phyloP scores from a whole-genome alignment of 2,329 filamentous ascomycete genomes.

The Cadophora luteo-olivacea region DNA sequence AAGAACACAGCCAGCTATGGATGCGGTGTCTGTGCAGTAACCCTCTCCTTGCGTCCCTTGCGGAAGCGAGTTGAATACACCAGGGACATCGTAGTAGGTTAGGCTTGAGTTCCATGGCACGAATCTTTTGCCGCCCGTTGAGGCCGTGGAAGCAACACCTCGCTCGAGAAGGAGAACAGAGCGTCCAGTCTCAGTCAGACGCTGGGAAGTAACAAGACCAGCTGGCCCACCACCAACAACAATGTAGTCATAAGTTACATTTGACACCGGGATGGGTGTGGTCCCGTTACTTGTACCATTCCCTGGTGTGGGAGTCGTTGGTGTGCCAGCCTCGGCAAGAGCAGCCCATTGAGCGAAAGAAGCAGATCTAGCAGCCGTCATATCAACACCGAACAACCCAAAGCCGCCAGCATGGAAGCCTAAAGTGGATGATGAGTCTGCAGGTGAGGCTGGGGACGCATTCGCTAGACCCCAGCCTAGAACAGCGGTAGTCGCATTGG shows the following conservation, averaged over 20 bases:
- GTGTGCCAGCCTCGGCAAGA: not conserved
- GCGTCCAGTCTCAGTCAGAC: constrained; percentile 49
- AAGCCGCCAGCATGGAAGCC: constrained; percentile 10
- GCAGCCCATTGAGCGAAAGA: constrained; percentile 14
- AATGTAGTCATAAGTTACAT: constrained; percentile 59
- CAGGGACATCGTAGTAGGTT: constrained; percentile 17
- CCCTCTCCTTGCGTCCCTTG: not conserved
- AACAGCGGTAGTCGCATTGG: not conserved
- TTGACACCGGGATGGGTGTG: not conserved
- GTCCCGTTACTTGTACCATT: not conserved
- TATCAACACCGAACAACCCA: not conserved
- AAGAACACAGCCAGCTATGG: constrained; percentile 11
- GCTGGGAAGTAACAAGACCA: constrained; percentile 60
- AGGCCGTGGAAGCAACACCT: constrained; percentile 8
- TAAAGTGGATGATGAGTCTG: not conserved
- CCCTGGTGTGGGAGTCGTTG: not conserved
- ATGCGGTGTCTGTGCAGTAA: constrained; percentile 2
- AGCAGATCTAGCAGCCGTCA: constrained; percentile 13
- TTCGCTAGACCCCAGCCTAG: constrained; percentile 8
- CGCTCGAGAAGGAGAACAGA: constrained; percentile 19
- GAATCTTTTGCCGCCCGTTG: constrained; percentile 1
- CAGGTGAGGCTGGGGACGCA: not conserved
- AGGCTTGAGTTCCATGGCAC: constrained; percentile 15
- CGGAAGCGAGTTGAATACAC: constrained; percentile 1
- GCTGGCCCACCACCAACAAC: constrained; percentile 66